Base-by-base conservation (phyloP, 2,329 filamentous ascomycete genomes). In the Ceratocystis albifundus region DNA sequence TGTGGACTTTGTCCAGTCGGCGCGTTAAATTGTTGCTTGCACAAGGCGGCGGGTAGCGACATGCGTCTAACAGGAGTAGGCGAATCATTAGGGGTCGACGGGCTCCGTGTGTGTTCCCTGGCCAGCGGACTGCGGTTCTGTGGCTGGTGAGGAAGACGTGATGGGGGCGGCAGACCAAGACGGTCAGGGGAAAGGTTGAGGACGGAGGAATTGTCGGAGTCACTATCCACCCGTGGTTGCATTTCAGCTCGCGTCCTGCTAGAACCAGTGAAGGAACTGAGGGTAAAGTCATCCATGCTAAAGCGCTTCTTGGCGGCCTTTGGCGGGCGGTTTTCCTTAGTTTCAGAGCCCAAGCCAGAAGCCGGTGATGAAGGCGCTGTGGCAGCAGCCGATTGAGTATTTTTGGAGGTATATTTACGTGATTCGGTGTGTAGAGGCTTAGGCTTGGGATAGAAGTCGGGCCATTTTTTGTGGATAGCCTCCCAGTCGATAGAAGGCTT, bases 201-300 rank as follows among this genome's bases (percentile, higher is more conserved):
- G 41, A 78, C 72, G 28, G 75, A 77, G 6, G 80, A 81, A 46
- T 77, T 74, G 69, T 82, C 80, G 1, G 79, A 79, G 65, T 80
- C 80, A 72, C 77, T 79, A 65, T 83, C 80, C 45, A 81, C 80
- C 62, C 79, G 79, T 8, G 80, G 76, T 67, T 83, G 80, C 80
- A 83, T 82, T 69, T 80, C 77, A 17, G 78, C 75, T 65, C 78
- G 77, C 68, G 76, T 75, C 70, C 77, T 74, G 69, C 75, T 75
- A 62, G 75, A 75, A 64, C 72, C 74, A 55, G 71, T 69, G 74
- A 77, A 78, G 50, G 74, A 73, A 68, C 77, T 73, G 67, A 77
- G 75, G 55, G 77, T 77, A 30, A 77, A 75, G 68, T 80, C 75
- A 69, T 80, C 77, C 45, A 76, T 74, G 1, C 70, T 64, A 22